These are phyloP conservation scores for Curvularia lunata DNA, from an alignment of 2,329 filamentous ascomycete genomes.

Conservation along the genomic window DNA sequence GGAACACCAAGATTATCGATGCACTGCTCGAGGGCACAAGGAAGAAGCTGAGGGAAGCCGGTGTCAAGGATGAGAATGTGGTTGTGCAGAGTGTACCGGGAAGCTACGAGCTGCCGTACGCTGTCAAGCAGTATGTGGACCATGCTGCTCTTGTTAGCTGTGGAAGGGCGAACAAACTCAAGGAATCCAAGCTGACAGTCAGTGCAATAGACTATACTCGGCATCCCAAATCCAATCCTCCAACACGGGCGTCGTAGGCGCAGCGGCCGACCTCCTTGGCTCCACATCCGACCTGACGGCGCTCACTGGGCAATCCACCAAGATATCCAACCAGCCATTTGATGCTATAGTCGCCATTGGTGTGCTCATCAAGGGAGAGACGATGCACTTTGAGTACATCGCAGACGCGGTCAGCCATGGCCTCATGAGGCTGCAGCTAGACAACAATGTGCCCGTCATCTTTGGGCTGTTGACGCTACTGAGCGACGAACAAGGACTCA, in stretches of 20 bases:
- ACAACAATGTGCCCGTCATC: slow-evolving; percentile 85
- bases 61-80: slow-evolving; percentile 88
- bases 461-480: slow-evolving; percentile 92
- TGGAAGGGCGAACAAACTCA: background rate
- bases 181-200: background rate
- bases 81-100: slow-evolving; percentile 88
- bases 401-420: slow-evolving; percentile 88
- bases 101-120: slow-evolving; percentile 91
- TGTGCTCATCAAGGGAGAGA: slow-evolving; percentile 97
- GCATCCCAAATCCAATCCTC: slow-evolving; percentile 82
- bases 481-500: slow-evolving; percentile 83
- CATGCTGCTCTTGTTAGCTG: background rate
- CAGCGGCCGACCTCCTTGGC: slow-evolving; percentile 78
- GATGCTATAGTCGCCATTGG: slow-evolving; percentile 95
- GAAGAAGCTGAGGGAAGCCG: slow-evolving; percentile 75
- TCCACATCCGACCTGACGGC: slow-evolving; percentile 66
- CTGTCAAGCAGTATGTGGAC: slow-evolving; percentile 75
- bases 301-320: slow-evolving; percentile 36
- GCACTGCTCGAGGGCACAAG: slow-evolving; percentile 82
- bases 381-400: slow-evolving; percentile 99
- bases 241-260: slow-evolving; percentile 61
- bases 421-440: slow-evolving; percentile 91
- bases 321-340: slow-evolving; percentile 63
- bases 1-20: slow-evolving; percentile 89
- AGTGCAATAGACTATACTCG: slow-evolving; percentile 64